A percentile compares a stretch with the other conserved stretches of the same genome.
Evolutionary conservation across 2,329 filamentous ascomycete genomes (phyloP).

Genomic region (Clonostachys chloroleuca): DNA sequence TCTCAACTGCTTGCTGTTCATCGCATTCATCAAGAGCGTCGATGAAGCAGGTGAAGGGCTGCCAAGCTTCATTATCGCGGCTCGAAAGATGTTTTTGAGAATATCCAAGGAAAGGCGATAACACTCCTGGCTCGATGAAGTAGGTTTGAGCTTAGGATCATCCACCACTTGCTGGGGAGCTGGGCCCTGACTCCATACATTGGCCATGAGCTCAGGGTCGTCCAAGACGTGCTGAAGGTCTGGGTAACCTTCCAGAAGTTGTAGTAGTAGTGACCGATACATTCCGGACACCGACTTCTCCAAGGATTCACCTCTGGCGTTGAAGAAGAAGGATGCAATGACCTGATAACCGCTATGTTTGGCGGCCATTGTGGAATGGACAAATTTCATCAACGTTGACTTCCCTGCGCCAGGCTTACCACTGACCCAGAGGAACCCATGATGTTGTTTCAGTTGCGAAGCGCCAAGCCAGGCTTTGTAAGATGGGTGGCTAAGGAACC

Average conservation of each 20-base stretch:
- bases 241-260: constrained; percentile 30
- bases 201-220: neutral
- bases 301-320: constrained; percentile 32
- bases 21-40: constrained; percentile 11
- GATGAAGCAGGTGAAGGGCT: constrained; percentile 5
- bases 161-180: too few relatives aligned
- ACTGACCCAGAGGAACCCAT: constrained; percentile 4
- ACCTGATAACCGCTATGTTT: neutral
- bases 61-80: constrained; percentile 1
- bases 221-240: constrained; percentile 26
- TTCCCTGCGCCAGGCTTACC: constrained; percentile 4
- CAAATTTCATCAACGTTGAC: constrained; percentile 6
- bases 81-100: constrained; percentile 3
- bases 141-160: neutral
- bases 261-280: constrained; percentile 42
- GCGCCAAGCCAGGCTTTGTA: constrained; percentile 7
- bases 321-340: constrained; percentile 2
- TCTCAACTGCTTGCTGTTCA: constrained; percentile 10
- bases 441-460: neutral
- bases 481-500: constrained; percentile 4
- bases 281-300: constrained; percentile 42
- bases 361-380: neutral
- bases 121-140: neutral
- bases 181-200: too few relatives aligned
- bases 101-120: neutral